These are phyloP conservation scores for Somion occarium DNA, from an alignment of 1,284 basidiomycete species.

Conservation along the genomic window DNA sequence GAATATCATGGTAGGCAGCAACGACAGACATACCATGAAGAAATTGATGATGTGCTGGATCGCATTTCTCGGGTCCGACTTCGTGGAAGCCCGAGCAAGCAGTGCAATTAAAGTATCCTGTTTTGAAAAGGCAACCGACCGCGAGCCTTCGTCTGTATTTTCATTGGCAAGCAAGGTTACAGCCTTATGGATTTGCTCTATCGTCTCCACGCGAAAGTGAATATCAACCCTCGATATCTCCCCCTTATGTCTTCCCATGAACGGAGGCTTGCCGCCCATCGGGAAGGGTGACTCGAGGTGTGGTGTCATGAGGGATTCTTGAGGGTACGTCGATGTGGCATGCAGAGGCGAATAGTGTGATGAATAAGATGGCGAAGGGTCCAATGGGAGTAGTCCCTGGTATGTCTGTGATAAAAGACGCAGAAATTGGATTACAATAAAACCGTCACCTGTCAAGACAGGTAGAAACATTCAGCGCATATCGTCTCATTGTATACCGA, in stretches of 20 bases:
- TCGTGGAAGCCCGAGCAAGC: slow-evolving; percentile 10
- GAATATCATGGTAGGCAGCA: background rate
- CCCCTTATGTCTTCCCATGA: slow-evolving; percentile 4
- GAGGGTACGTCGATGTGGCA: background rate
- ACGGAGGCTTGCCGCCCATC: slow-evolving; percentile 3
- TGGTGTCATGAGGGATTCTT: slow-evolving; percentile 3
- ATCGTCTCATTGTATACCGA: background rate
- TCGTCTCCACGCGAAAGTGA: slow-evolving; percentile 9
- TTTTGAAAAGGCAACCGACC: slow-evolving; percentile 7
- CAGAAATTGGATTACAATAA: slow-evolving; percentile 8
- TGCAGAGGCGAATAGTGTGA: background rate
- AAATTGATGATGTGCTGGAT: slow-evolving; percentile 11
- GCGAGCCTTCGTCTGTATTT: background rate
- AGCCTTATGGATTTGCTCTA: slow-evolving; percentile 10
- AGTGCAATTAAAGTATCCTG: slow-evolving; percentile 16
- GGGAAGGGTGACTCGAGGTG: slow-evolving; percentile 4
- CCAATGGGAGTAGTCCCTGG: slow-evolving; percentile 13
- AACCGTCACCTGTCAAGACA: slow-evolving; percentile 14
- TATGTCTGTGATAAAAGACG: slow-evolving; percentile 16
- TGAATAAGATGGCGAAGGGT: slow-evolving; percentile 12
- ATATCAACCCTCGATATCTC: slow-evolving; percentile 9
- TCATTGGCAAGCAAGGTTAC: background rate
- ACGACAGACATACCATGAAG: slow-evolving; percentile 12
- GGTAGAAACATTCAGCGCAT: background rate
- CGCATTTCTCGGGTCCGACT: slow-evolving; percentile 8